phyloP scores from a whole-genome alignment of 331 rosid genomes.

The Spiraea crenata region DNA sequence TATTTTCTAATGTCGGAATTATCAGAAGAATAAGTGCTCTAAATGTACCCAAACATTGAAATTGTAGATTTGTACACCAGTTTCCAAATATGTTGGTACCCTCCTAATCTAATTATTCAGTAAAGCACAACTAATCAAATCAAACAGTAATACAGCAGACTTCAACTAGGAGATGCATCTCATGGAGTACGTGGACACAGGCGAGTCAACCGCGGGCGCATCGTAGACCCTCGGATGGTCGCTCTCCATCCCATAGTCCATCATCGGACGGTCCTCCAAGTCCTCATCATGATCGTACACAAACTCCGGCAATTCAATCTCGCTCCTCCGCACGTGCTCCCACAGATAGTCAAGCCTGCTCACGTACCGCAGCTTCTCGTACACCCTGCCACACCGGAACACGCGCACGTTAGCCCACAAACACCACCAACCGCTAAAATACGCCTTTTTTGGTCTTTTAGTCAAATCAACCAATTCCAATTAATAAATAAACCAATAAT shows the following conservation, averaged over 20 bases:
- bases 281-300: slow-evolving; percentile 91
- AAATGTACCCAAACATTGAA: too few relatives aligned
- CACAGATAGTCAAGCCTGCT: slow-evolving; percentile 76
- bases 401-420: slow-evolving; percentile 13
- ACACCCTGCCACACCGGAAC: slow-evolving; percentile 54
- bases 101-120: too few relatives aligned
- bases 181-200: slow-evolving; percentile 76
- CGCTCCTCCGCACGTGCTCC: slow-evolving; percentile 75
- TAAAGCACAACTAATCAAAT: too few relatives aligned
- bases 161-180: slow-evolving; percentile 70
- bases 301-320: slow-evolving; percentile 77
- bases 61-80: too few relatives aligned
- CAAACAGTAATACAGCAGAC: too few relatives aligned
- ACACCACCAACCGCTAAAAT: not conserved
- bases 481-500: not conserved
- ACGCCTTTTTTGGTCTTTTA: not conserved
- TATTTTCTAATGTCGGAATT: too few relatives aligned
- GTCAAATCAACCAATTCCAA: not conserved
- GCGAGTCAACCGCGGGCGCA: slow-evolving; percentile 56
- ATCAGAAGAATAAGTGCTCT: too few relatives aligned
- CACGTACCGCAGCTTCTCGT: slow-evolving; percentile 76
- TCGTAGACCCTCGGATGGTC: slow-evolving; percentile 76
- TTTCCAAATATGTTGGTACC: too few relatives aligned
- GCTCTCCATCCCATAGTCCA: slow-evolving; percentile 90
- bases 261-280: slow-evolving; percentile 84